Conservation (phyloP, 805 yeast genomes). For the Cyberlindnera maclurae region DNA sequence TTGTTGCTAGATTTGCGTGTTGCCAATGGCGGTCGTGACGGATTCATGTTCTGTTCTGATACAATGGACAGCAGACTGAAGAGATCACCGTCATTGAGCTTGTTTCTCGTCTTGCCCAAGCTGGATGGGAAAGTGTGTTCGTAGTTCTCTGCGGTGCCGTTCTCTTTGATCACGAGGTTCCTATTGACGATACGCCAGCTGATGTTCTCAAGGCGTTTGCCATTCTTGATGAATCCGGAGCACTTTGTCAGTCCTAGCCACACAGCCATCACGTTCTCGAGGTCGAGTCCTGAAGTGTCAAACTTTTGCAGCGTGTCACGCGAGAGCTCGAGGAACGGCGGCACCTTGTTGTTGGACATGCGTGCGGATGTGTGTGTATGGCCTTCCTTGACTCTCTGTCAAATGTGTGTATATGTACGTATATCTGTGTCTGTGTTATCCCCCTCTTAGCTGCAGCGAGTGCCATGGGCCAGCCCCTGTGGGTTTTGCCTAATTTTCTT, state of each 20-base stretch:
- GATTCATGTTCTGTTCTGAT: conserved; percentile 17
- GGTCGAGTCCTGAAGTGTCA: conserved; percentile 26
- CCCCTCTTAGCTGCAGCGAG: background rate
- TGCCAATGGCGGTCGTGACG: conserved; percentile 15
- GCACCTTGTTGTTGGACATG: conserved; percentile 19
- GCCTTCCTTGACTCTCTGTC: background rate
- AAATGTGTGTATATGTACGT: no score
- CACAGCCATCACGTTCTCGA: conserved; percentile 33
- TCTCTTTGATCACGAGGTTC: conserved; percentile 14
- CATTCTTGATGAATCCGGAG: conserved; percentile 24
- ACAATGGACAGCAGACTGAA: conserved; percentile 22
- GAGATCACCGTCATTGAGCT: conserved; percentile 22
- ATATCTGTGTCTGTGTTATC: background rate
- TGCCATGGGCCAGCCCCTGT: no score
- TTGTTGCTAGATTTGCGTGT: conserved; percentile 18
- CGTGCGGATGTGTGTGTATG: background rate
- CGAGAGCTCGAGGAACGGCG: conserved; percentile 25
- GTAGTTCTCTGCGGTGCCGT: background rate
- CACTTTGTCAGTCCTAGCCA: conserved; percentile 33
- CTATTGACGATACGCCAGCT: conserved; percentile 28
- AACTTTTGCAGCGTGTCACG: conserved; percentile 20
- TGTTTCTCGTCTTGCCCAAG: conserved; percentile 12
- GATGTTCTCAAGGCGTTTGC: conserved; percentile 25
- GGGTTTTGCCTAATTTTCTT: background rate
- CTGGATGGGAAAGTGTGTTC: conserved; percentile 1